These are phyloP conservation scores for Novymonas esmeraldas DNA, from an alignment of 208 protist genomes.

Conservation along the genomic window DNA sequence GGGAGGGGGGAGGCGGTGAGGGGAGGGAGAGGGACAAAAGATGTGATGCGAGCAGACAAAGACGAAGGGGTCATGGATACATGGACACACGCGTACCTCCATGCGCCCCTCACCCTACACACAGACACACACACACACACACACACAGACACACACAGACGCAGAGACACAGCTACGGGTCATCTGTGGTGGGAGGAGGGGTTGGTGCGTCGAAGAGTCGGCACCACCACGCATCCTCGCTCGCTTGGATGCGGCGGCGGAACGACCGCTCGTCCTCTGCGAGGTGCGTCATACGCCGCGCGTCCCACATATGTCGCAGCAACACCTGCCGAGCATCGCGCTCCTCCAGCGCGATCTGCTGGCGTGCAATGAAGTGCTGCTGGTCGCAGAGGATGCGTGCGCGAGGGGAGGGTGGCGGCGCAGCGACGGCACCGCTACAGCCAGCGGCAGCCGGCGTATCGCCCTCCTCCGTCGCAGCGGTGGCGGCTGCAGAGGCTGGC, in stretches of 20 bases:
- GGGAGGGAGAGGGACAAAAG: neutral
- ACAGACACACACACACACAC: constrained; percentile 5
- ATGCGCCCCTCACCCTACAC: neutral
- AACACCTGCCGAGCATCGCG: constrained; percentile 13
- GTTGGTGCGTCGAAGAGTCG: neutral
- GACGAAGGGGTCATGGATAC: too few species aligned
- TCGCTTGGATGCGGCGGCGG: constrained; percentile 10
- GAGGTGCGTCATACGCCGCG: neutral
- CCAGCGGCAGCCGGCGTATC: too few species aligned
- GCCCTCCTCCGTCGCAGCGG: neutral
- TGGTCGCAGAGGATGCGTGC: constrained; percentile 23
- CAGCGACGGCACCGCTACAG: neutral
- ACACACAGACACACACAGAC: neutral
- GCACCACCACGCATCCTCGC: constrained; percentile 3
- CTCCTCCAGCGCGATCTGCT: constrained; percentile 31
- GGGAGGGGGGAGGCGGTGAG: neutral
- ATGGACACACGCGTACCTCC: too few species aligned
- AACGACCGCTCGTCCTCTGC: constrained; percentile 22
- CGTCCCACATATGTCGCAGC: neutral
- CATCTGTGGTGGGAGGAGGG: neutral
- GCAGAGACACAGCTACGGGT: neutral
- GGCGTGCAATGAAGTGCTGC: constrained; percentile 17
- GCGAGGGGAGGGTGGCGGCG: neutral
- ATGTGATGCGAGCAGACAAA: too few species aligned
- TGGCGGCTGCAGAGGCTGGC: neutral